Evolutionary conservation across 116 monocot species (phyloP).

Genomic region (Trichopus zeylanicus): DNA sequence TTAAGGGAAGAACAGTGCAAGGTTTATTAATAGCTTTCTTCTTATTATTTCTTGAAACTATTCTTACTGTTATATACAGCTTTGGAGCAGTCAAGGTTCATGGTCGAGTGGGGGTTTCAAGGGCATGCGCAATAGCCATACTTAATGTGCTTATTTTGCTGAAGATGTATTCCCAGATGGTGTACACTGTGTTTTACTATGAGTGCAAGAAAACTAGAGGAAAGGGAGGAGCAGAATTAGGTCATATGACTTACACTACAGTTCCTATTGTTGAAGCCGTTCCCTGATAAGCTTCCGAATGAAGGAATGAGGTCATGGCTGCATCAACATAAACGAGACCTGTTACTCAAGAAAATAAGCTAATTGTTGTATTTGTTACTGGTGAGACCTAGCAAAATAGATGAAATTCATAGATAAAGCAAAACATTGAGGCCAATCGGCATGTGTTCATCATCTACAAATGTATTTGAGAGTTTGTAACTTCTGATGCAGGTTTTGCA

Average conservation of each 20-base stretch:
- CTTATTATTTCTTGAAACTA: background rate
- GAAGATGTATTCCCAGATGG: background rate
- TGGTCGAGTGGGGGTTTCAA: background rate
- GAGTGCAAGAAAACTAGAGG: background rate
- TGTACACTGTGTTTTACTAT: background rate
- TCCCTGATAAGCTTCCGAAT: no score
- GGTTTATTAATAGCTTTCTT: background rate
- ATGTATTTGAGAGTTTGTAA: no score
- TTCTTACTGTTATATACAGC: background rate
- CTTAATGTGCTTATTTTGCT: background rate
- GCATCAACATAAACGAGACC: no score
- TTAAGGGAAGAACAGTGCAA: background rate
- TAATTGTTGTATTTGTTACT: no score
- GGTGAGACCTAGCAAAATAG: no score
- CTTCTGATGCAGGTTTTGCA: no score
- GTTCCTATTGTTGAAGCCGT: background rate
- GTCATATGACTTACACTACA: background rate
- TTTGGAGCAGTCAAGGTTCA: background rate
- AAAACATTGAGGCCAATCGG: no score
- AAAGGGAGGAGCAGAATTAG: background rate
- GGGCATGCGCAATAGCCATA: background rate
- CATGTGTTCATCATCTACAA: no score
- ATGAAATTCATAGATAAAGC: no score
- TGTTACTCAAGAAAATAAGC: no score
- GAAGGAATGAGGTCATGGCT: no score